Evolutionary conservation across 257 asterid genomes (phyloP), one percentile per base, ranked within the genome.

Genomic region (Verbascum thapsus): DNA sequence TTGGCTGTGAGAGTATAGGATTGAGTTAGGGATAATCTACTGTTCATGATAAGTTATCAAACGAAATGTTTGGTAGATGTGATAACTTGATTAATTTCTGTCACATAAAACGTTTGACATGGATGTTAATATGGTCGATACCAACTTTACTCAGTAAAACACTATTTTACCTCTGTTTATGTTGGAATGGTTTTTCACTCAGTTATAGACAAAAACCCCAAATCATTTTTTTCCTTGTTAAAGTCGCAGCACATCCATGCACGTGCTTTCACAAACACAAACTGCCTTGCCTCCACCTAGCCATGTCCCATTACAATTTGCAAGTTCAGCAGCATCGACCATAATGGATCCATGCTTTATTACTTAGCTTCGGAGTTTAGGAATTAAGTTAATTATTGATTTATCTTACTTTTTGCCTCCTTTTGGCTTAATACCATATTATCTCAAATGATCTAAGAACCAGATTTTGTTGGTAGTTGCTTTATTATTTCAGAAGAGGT

Each of bases 351-450:
- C 17, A 11, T 18, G 37, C 22, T 20, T 7, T 32, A 48, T 9
- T 49, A n/a, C 12, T 20, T 13, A 23, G 4, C 22, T 43, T 30
- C 34, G 37, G 10, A 19, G 42, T 61, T 34, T 53, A 54, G 35
- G 56, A 66, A 12, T 43, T 43, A 16, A 34, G 39, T 38, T 35
- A 11, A 34, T 49, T 48, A 18, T 20, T 20, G 17, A 4, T 7
- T 4, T 6, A 45, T 45, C 1, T 4, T 11, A 1, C 3, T 35
- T 8, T 22, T 54, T 17, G 23, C 20, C 13, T 45, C 23, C 47
- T 66, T 71, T 45, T 19, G 26, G 71, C 35, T 48, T 3, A 26
- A 16, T 63, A 18, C 12, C n/a, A 38, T 37, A 5, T 61, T 7
- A 17, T 50, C 50, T 39, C 12, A 58, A 18, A 42, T 49, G 55